Evolutionary conservation across 1,284 basidiomycete species (phyloP), one percentile per base, ranked within the genome.

Genomic region (Phylloporus sp.): DNA sequence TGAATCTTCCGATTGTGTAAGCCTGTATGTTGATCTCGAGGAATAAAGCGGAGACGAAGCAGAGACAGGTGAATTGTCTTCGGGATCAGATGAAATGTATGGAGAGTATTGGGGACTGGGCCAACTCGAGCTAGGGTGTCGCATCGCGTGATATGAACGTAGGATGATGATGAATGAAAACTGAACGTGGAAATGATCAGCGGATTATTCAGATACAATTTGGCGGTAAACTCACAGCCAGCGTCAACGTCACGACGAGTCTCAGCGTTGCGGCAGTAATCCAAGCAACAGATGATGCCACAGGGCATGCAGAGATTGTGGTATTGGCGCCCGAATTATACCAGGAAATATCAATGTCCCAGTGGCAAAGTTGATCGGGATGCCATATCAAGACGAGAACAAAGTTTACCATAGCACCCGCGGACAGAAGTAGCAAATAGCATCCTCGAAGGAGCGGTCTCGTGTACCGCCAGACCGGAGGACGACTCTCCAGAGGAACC

Each of bases 321-420:
- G 80, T 77, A 22, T 65, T 59, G 26, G 66, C 57, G 13, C 64
- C 61, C 8, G 76, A 71, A 18, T 74, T 69, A 11, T 85, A 82
- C 90, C 90, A 92, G 6, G 86, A 75, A 49, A 87, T 78, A 70
- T 92, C 90, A 53, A 91, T 77, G 66, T 89, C 87, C 77, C 88
- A 79, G 49, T 77, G 72, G 67, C 90, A 91, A 24, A 84, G 80
- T 42, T 77, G 74, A n/a, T 65, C 70, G 13, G 85, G 70, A 61
- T 79, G 78, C 61, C 84, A 75, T 11, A 82, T 58, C 55, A 82
- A 78, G 55, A 87, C 77, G 39, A 91, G 73, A 18, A 78, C 80
- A 52, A 90, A 64, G 69, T 89, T 91, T 64, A 81, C 78, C 55
- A 84, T 67, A 31, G 89, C 79, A 17, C 85, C 83, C 4, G 72